A percentile compares a stretch with the other conserved stretches of the same genome.
phyloP scores from a whole-genome alignment of 352 stramenopile species.

The Paralagenidium karlingii region DNA sequence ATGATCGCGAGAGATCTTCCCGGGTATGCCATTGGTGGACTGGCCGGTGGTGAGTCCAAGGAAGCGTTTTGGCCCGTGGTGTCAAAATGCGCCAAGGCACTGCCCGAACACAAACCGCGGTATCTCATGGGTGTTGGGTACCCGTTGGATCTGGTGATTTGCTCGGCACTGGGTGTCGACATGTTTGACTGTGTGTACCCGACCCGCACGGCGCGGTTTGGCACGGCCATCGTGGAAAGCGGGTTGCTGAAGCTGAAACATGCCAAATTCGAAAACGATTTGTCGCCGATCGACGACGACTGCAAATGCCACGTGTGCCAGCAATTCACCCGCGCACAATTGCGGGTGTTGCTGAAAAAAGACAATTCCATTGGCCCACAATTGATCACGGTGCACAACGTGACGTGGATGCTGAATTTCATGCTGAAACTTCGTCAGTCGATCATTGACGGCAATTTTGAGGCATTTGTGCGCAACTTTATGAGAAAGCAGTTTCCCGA shows the following conservation, averaged over 20 bases:
- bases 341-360: conserved; percentile 62
- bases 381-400: conserved; percentile 73
- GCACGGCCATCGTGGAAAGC: conserved; percentile 80
- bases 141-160: conserved; percentile 94
- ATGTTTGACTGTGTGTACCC: conserved; percentile 98
- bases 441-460: conserved; percentile 61
- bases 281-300: conserved; percentile 44
- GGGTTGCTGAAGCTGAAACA: conserved; percentile 64
- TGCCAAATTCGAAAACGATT: conserved; percentile 36
- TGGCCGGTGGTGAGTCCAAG: conserved; percentile 88
- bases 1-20: conserved; percentile 75
- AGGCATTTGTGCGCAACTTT: conserved; percentile 62
- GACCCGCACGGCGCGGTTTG: conserved; percentile 92
- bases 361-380: conserved; percentile 45
- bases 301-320: conserved; percentile 67
- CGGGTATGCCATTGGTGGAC: conserved; percentile 93
- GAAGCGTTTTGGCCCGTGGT: conserved; percentile 95
- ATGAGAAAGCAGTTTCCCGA: conserved; percentile 60
- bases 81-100: conserved; percentile 36
- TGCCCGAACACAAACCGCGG: conserved; percentile 90
- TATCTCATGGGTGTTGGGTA: conserved; percentile 99
- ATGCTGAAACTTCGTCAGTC: conserved; percentile 56
- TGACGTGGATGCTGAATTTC: conserved; percentile 75
- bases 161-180: conserved; percentile 92
- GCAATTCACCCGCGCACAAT: conserved; percentile 53